Evolutionary conservation across 2,329 filamentous ascomycete genomes (phyloP), one percentile per base, ranked within the genome.

Genomic region (Neopestalotiopsis sp.): DNA sequence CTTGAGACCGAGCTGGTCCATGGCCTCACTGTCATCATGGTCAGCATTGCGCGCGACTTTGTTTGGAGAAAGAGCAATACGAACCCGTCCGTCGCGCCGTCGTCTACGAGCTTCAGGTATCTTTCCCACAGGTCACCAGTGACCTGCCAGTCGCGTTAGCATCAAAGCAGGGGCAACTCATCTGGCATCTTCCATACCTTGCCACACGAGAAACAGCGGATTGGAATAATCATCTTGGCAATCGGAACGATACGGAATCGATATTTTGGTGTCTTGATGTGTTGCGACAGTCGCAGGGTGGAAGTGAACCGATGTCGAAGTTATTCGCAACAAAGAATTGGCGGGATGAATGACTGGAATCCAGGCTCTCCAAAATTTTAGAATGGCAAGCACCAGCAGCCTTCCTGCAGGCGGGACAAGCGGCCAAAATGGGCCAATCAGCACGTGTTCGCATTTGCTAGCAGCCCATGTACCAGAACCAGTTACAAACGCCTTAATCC

Each of bases 181-280:
- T 64, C 5, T 24, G 34, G 65, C 66, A n/a, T 59, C 59, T 49
- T 13, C 74, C 82, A 70, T 83, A 97, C 96, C 93, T 99, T 99
- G 82, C 96, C 96, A 82, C 96, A 99, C 69, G 96, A 98, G 84
- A 99, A 99, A 85, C 96, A 99, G 75, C 96, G 94, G 74, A 99
- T 94, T 2, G 96, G 96, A 75, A 99, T 98, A 83, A 99, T 99
- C 96, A 99, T 99, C 68, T 83, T 92, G 84, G 74, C 71, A 4
- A 59, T n/a, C 20, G 9, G 57, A 34, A 34, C n/a, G 45, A 53
- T n/a, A n/a, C 5, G 17, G 2, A 7, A 20, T 53, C 20, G 17
- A n/a, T 53, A n/a, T 5, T n/a, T 53, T 28, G 57, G 10, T 59
- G 24, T 30, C 57, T 59, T 30, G 14, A 14, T 3, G 57, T 13